Percentiles rank a stretch among this genome's conserved stretches.
Evolutionary conservation across 352 stramenopile species (phyloP).

Genomic region (Phytophthora pistaciae): DNA sequence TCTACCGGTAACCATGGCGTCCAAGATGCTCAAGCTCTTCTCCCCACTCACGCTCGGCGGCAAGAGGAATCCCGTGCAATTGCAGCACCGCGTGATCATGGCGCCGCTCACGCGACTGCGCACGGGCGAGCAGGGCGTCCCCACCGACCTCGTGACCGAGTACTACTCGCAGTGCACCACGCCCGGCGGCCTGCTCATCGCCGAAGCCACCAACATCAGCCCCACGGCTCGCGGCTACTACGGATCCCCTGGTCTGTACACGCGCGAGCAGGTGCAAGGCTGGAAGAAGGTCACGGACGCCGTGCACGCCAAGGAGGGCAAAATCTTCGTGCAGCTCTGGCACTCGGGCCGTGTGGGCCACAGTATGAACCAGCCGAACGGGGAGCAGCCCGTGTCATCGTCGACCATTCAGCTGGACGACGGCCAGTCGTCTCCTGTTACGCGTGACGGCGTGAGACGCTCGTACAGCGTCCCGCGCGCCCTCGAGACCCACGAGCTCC

Average conservation of each 20-base stretch:
- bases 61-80: conserved; percentile 37
- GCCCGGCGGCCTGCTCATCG: conserved; percentile 60
- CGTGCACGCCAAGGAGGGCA: conserved; percentile 81
- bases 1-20: conserved; percentile 8
- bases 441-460: conserved; percentile 32
- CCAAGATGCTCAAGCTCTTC: conserved; percentile 53
- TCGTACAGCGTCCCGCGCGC: conserved; percentile 58
- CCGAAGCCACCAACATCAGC: conserved; percentile 68
- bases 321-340: conserved; percentile 90
- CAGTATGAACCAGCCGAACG: conserved; percentile 61
- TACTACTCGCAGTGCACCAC: conserved; percentile 78
- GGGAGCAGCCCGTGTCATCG: conserved; percentile 55
- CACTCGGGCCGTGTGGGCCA: conserved; percentile 82
- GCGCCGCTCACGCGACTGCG: conserved; percentile 65
- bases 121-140: conserved; percentile 43
- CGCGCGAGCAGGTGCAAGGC: conserved; percentile 46
- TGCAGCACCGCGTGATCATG: conserved; percentile 72
- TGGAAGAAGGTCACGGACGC: conserved; percentile 70
- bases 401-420: conserved; percentile 35
- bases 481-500: conserved; percentile 79
- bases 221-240: conserved; percentile 48
- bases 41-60: conserved; percentile 52
- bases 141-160: conserved; percentile 42
- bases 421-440: conserved; percentile 31
- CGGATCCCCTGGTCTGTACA: conserved; percentile 60